phyloP scores from a whole-genome alignment of 345 rosid genomes.

The Populus simonii region DNA sequence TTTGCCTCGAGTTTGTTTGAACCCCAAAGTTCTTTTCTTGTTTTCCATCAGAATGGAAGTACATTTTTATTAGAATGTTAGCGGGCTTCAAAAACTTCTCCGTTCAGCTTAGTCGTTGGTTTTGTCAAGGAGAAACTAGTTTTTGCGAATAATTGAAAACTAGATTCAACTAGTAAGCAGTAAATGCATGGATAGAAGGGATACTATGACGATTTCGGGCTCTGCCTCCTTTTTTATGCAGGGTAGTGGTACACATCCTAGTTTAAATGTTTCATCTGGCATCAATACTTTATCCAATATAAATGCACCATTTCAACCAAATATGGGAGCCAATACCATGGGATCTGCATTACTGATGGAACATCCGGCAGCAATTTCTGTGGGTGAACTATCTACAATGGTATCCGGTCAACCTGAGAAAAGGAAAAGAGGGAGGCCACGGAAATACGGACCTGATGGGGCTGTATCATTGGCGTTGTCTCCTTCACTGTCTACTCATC shows the following conservation, averaged over 20 bases:
- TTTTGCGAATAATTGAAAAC: constrained; percentile 10
- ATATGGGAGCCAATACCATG: constrained; percentile 43
- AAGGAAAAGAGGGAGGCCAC: constrained; percentile 87
- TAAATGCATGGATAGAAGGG: constrained; percentile 98
- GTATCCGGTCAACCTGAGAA: constrained; percentile 51
- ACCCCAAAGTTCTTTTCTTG: constrained; percentile 9
- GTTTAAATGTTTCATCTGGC: constrained; percentile 61
- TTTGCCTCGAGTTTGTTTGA: constrained; percentile 11
- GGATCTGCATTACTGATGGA: constrained; percentile 54
- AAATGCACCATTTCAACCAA: constrained; percentile 59
- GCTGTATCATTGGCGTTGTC: constrained; percentile 75
- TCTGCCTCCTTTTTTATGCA: constrained; percentile 78
- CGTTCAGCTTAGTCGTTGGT: no score
- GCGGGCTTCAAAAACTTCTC: no score
- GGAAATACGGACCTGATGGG: constrained; percentile 81
- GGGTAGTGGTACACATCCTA: constrained; percentile 63
- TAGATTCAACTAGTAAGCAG: constrained; percentile 29
- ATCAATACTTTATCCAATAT: constrained; percentile 47
- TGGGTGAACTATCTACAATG: constrained; percentile 41
- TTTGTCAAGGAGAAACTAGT: neutral
- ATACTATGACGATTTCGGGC: constrained; percentile 69
- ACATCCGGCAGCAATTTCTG: constrained; percentile 48
- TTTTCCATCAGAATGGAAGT: constrained; percentile 1
- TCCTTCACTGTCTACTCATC: constrained; percentile 56
- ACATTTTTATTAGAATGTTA: constrained; percentile 11